Evolutionary conservation across 768 basidiomycete species (phyloP), one percentile per base, ranked within the genome.

Genomic region (Agrocybe praecox): DNA sequence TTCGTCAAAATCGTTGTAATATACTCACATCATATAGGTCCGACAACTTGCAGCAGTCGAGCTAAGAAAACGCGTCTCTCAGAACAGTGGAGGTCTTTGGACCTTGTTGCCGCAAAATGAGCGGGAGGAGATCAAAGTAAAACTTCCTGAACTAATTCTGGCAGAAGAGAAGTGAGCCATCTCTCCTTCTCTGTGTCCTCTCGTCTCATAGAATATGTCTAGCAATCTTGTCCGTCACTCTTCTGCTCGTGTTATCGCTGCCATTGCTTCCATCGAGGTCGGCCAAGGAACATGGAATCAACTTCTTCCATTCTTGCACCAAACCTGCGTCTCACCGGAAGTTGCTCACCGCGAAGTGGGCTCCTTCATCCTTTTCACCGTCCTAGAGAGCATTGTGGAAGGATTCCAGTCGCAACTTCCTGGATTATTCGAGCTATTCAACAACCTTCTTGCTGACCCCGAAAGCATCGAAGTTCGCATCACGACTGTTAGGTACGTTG

Each of bases 41-140:
- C 92, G 95, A 59, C 97, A 99, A 85, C 83, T 99, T 19, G 93
- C 96, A 47, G 95, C 96, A 8, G 95, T 98, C 53, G 97, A 99
- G 75, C 81, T 98, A 70, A 84, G 96, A 65, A 99, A 99, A 80
- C 91, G 96, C 56, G 85, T 98, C 58, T 71, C 81, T 23, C 83
- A 86, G 69, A 88, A 88, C 65, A 91, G 89, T 62, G 90, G 89
- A 49, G 85, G 82, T 69, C 73, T 96, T 29, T 99, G 97, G 97
- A 77, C 85, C 18, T 77, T 83, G 54, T 80, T 93, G 24, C 74
- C 85, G 33, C 81, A 83, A 68, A 76, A 79, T 34, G 78, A 88
- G 58, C 88, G 96, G 42, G 80, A 87, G 61, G 81, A 90, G 70
- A 93, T 99, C 74, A 99, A 98, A 78, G 74, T 74, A 53, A 86